Base-by-base conservation (phyloP, 2,329 filamentous ascomycete species). In the Hypoxylon sp. region DNA sequence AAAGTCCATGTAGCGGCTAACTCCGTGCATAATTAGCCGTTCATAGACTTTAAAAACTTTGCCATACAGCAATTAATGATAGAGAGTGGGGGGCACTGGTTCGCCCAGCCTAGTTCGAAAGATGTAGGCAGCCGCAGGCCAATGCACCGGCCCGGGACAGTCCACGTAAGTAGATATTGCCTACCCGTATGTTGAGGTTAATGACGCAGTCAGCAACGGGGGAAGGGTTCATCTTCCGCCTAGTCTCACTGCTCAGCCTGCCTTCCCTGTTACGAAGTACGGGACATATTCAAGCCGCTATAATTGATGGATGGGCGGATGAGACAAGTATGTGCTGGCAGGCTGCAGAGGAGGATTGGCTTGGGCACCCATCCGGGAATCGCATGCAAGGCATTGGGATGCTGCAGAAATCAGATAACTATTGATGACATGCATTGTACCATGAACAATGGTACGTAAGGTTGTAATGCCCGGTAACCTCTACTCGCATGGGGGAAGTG, bases 321-420 rank as follows among this genome's bases (percentile, higher is more conserved):
- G 44, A 58, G 31, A 47, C 19, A 24, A 24, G 35, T 10, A 21
- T 27, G 24, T 21, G 24, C 47, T 42, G 31, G 35, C 42, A 17
- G 21, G 47, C 24, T 24, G 35, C 24, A 59, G 32, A 10, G 21
- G 24, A 19, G 11, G 37, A 55, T 32, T 42, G 27, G 11, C 51
- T 46, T 29, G 29, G 59, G 42, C 55, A 57, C 6, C 51, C 37
- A 50, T 21, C 52, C 65, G 65, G 61, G 57, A 62, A 50, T 56
- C 55, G 24, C 42, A 69, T 64, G 63, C 55, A 66, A 66, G 50
- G 53, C 62, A 60, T 54, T 51, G 17, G 17, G 35, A 59, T 37
- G 50, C 47, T 58, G 67, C 50, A 62, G 54, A 29, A 62, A 27
- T 51, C 35, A 52, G 42, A 62, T 60, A 55, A 35, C 50, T 21